Evolutionary conservation across 345 rosid species (phyloP).

Genomic region (Ceriops zippeliana): DNA sequence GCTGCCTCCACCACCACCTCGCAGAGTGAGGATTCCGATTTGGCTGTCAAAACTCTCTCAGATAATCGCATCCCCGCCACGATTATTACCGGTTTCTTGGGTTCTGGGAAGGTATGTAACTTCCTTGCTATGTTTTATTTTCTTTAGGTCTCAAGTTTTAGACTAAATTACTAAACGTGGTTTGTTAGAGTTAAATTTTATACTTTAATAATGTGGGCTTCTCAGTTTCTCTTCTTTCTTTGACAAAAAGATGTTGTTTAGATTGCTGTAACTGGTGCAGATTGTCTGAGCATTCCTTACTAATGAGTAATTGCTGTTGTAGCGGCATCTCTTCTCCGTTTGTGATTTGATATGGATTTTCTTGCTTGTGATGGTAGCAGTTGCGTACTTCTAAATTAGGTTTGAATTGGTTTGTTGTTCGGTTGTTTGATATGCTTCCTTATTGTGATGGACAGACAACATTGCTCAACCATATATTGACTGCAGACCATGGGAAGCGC

Average conservation of each 20-base stretch:
- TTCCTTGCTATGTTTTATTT: background rate
- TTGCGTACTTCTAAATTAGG: too few species aligned
- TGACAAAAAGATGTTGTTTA: background rate
- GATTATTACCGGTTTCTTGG: conserved; percentile 87
- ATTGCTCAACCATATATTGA: conserved; percentile 81
- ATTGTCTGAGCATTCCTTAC: background rate
- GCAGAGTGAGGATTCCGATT: conserved; percentile 56
- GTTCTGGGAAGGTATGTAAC: conserved; percentile 74
- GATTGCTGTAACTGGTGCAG: too few species aligned
- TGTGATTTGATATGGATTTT: background rate
- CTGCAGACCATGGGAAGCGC: conserved; percentile 94
- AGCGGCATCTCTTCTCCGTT: background rate
- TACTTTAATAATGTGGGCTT: background rate
- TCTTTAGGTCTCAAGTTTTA: background rate
- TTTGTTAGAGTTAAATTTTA: background rate
- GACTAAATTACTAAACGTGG: background rate
- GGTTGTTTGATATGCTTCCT: background rate
- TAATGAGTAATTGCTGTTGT: background rate
- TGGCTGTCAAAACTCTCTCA: conserved; percentile 62
- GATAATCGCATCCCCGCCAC: conserved; percentile 94
- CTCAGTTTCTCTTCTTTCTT: background rate
- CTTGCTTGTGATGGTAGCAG: background rate
- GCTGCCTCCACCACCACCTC: conserved; percentile 55
- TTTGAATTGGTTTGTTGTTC: background rate
- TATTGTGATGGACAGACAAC: conserved; percentile 59